Conservation (phyloP, 805 yeast species). For the Kodamaea kaohsiungensis region DNA sequence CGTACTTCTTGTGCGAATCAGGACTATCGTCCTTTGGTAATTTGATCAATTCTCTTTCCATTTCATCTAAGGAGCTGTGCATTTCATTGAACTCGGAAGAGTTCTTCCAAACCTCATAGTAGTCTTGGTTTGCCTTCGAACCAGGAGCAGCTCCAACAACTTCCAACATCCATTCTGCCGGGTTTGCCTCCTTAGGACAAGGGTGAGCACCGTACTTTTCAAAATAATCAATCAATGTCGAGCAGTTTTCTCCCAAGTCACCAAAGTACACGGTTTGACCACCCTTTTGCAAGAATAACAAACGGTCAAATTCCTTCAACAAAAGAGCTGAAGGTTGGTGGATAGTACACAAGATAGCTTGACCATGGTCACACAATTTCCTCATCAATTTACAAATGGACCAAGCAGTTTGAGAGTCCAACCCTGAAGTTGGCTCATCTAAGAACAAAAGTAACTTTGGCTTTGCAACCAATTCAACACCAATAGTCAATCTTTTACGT, state of each 20-base stretch:
- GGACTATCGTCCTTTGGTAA: slow-evolving; percentile 22
- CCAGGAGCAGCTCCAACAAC: slow-evolving; percentile 85
- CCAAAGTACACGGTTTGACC: slow-evolving; percentile 50
- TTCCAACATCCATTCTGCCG: slow-evolving; percentile 84
- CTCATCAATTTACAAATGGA: slow-evolving; percentile 41
- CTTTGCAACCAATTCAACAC: slow-evolving; percentile 43
- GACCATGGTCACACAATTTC: slow-evolving; percentile 42
- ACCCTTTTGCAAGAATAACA: slow-evolving; percentile 54
- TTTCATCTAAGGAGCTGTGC: slow-evolving; percentile 55
- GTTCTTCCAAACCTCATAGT: slow-evolving; percentile 73
- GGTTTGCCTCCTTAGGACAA: slow-evolving; percentile 40
- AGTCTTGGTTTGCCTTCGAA: slow-evolving; percentile 70
- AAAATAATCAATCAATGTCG: slow-evolving; percentile 32
- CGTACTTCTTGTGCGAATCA: slow-evolving; percentile 28
- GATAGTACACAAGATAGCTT: slow-evolving; percentile 55
- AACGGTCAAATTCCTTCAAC: slow-evolving; percentile 75
- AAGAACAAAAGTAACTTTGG: slow-evolving; percentile 39
- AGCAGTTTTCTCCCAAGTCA: slow-evolving; percentile 34
- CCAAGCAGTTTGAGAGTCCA: slow-evolving; percentile 47
- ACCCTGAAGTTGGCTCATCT: slow-evolving; percentile 48
- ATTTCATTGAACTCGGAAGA: slow-evolving; percentile 64
- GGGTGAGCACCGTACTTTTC: slow-evolving; percentile 39
- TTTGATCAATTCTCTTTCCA: slow-evolving; percentile 58
- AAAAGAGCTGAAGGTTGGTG: slow-evolving; percentile 86
- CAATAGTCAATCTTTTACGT: slow-evolving; percentile 42